Percentiles rank a stretch among this genome's conserved stretches.
These are phyloP conservation scores for Aspergillus puulaauensis DNA, from an alignment of 2,329 filamentous ascomycete species.

Conservation along the genomic window DNA sequence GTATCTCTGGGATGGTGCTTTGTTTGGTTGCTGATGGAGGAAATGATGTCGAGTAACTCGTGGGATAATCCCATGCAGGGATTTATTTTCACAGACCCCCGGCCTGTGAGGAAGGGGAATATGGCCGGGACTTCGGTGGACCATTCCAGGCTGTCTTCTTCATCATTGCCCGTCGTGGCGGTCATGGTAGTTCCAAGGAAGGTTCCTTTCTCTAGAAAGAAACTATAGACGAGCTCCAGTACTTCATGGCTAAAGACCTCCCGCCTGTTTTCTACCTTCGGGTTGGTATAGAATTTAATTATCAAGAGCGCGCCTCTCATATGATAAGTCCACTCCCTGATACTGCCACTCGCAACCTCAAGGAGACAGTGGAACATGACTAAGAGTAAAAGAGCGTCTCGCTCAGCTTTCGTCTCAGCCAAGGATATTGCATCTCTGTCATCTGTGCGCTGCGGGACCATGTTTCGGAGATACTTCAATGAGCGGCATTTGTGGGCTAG, in stretches of 20 bases:
- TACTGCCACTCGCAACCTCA: slow-evolving; percentile 1
- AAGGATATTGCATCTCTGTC: not conserved
- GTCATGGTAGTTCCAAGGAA: not conserved
- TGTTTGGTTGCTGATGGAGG: not conserved
- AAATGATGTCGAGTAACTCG: not conserved
- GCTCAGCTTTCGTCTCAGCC: not conserved
- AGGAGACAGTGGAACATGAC: slow-evolving; percentile 4
- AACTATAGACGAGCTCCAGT: not conserved
- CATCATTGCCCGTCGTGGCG: not conserved
- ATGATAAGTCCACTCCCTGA: slow-evolving; percentile 3
- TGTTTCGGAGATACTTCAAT: not conserved
- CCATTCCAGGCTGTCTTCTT: not conserved
- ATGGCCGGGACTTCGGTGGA: not conserved
- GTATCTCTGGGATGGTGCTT: not conserved
- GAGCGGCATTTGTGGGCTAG: not conserved
- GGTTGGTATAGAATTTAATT: not conserved
- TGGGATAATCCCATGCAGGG: slow-evolving; percentile 3
- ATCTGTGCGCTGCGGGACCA: not conserved
- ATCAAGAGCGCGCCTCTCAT: slow-evolving; percentile 2
- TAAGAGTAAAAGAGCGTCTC: not conserved
- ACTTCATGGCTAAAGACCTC: slow-evolving; percentile 1
- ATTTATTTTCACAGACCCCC: not conserved
- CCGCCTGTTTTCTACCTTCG: not conserved
- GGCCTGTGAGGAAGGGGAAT: not conserved
- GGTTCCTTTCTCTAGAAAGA: not conserved